Evolutionary conservation across 2,329 filamentous ascomycete genomes (phyloP).

Genomic region (Myriangium duriaei): DNA sequence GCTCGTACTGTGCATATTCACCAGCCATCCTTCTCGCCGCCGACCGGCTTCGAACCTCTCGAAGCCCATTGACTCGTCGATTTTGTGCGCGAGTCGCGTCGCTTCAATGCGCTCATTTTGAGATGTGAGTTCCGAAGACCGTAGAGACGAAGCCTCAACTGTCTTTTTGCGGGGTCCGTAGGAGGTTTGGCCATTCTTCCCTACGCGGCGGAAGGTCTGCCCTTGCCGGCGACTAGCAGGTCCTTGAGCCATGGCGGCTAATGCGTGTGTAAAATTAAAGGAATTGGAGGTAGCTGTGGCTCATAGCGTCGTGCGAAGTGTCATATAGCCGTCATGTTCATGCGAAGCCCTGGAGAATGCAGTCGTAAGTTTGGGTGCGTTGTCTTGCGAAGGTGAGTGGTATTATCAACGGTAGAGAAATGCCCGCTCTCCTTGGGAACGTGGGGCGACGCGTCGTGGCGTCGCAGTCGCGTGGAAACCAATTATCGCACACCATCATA

Average conservation of each 20-base stretch:
- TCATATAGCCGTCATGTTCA: neutral
- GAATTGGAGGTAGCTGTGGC: neutral
- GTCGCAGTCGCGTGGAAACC: neutral
- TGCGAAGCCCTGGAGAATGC: too few relatives aligned
- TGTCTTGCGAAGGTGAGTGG: too few relatives aligned
- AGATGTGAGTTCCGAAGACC: conserved; percentile 72
- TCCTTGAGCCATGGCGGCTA: conserved; percentile 30
- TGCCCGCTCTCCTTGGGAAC: neutral
- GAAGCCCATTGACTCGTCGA: conserved; percentile 94
- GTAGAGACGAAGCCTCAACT: conserved; percentile 61
- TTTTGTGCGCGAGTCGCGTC: conserved; percentile 66
- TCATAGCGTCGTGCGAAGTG: conserved; percentile 8
- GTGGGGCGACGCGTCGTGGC: neutral
- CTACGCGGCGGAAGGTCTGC: conserved; percentile 14
- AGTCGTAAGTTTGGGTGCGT: too few relatives aligned
- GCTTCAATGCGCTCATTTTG: conserved; percentile 88
- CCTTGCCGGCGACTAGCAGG: conserved; percentile 33
- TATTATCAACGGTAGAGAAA: too few relatives aligned
- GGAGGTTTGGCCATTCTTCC: conserved; percentile 38
- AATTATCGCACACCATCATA: neutral
- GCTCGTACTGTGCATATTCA: conserved; percentile 84
- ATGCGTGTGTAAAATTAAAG: neutral
- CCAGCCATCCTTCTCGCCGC: conserved; percentile 81
- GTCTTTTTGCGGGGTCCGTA: conserved; percentile 54
- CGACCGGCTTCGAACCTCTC: conserved; percentile 78